Evolutionary conservation across 1,284 basidiomycete genomes (phyloP).

Genomic region (Microbotryum scabiosae): DNA sequence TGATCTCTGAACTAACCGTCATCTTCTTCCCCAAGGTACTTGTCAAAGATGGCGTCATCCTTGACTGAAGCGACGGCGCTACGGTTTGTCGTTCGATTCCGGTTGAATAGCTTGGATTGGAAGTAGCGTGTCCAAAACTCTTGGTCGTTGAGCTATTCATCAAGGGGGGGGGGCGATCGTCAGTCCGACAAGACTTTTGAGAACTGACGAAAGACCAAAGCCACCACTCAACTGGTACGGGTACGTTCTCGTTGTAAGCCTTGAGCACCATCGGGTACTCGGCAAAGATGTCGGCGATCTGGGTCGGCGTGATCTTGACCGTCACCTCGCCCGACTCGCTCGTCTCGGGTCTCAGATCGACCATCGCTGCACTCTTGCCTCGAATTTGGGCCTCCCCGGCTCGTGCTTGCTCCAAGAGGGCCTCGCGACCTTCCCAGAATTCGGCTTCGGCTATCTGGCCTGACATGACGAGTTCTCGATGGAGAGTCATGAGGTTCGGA

Average conservation of each 20-base stretch:
- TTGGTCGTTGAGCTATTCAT: conserved; percentile 63
- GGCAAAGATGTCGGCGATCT: conserved; percentile 92
- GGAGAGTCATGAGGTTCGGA: conserved; percentile 64
- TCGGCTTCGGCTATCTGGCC: conserved; percentile 81
- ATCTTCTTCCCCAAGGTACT: conserved; percentile 88
- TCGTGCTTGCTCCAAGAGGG: conserved; percentile 57
- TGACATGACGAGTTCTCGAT: conserved; percentile 73
- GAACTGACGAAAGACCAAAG: conserved; percentile 1
- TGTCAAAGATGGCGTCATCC: conserved; percentile 90
- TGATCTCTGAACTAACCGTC: conserved; percentile 54
- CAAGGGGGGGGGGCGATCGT: background rate
- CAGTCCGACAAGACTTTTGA: conserved; percentile 1
- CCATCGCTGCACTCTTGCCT: conserved; percentile 58
- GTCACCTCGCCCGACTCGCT: conserved; percentile 67
- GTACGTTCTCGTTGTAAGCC: conserved; percentile 89
- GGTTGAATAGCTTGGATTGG: conserved; percentile 86
- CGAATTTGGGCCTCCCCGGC: conserved; percentile 50
- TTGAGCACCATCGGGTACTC: conserved; percentile 91
- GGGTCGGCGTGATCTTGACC: conserved; percentile 83
- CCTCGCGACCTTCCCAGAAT: conserved; percentile 91
- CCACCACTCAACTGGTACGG: conserved; percentile 52
- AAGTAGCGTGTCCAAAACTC: conserved; percentile 98
- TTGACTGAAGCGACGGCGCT: conserved; percentile 59
- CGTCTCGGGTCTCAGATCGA: conserved; percentile 78
- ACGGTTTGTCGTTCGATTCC: conserved; percentile 82